Evolutionary conservation across 441 rosid species (phyloP).

Genomic region (Breynia disticha): DNA sequence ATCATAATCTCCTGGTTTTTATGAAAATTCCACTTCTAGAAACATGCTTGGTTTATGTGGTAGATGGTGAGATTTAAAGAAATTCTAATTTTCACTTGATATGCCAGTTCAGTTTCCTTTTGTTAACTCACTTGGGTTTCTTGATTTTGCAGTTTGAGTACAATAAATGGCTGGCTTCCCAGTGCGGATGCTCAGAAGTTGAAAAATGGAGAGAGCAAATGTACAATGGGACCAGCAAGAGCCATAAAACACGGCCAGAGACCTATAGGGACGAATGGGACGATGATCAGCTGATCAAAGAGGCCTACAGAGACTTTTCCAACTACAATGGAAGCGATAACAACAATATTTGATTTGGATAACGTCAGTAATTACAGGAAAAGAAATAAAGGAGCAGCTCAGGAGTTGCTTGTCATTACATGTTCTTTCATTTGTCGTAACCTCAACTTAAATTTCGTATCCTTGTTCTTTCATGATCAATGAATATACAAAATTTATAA

Average conservation of each 20-base stretch:
- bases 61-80: no score
- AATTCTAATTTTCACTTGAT: no score
- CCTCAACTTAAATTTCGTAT: no score
- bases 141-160: slow-evolving; percentile 40
- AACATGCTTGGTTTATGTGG: no score
- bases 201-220: slow-evolving; percentile 62
- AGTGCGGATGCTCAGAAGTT: slow-evolving; percentile 28
- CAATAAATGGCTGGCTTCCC: slow-evolving; percentile 47
- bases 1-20: no score
- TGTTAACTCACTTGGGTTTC: no score
- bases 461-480: no score
- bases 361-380: neutral
- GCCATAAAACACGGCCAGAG: slow-evolving; percentile 22
- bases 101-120: no score
- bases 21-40: no score
- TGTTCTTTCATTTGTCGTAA: no score
- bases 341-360: neutral
- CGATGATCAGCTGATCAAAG: slow-evolving; percentile 35
- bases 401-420: no score
- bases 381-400: neutral
- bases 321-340: slow-evolving; percentile 4
- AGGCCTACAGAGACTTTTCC: slow-evolving; percentile 18
- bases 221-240: slow-evolving; percentile 17
- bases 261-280: slow-evolving; percentile 66
- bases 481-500: no score